phyloP scores from a whole-genome alignment of 148 eudicot species.

The Vaccinium vitisidaea region DNA sequence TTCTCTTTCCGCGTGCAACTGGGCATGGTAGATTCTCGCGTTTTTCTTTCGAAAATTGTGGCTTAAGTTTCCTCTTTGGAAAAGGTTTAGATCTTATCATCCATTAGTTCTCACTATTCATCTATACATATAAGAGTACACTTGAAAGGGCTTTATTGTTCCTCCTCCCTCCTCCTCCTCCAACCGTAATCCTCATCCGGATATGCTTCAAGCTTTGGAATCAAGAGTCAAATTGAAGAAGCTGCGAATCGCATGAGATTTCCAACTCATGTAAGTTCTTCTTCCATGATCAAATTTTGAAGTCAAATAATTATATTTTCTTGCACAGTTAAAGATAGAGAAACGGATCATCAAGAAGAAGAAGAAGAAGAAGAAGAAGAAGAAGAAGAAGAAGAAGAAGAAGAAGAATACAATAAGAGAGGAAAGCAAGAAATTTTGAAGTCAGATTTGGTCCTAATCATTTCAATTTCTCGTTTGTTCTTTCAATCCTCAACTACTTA shows the following conservation, averaged over 20 bases:
- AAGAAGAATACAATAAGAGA: not conserved
- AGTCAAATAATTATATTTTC: not conserved
- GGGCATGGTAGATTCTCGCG: conserved; percentile 29
- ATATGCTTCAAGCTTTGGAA: not conserved
- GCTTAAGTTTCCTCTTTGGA: conserved; percentile 7
- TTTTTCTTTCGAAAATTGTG: not conserved
- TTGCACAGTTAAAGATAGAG: not conserved
- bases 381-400: not conserved
- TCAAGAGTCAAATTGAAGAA: not conserved
- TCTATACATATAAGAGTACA: conserved; percentile 4
- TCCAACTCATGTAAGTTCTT: conserved; percentile 15
- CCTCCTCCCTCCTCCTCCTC: not conserved
- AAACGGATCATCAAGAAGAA: not conserved
- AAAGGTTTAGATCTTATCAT: not conserved
- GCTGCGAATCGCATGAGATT: conserved; percentile 5
- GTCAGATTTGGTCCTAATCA: not conserved
- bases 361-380: not conserved
- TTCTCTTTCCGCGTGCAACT: conserved; percentile 22
- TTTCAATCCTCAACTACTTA: not conserved
- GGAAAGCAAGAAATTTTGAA: not conserved
- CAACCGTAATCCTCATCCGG: not conserved
- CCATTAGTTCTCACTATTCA: conserved; percentile 7
- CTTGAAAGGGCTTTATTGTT: conserved; percentile 13
- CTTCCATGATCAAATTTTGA: not conserved
- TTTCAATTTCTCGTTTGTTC: not conserved